Base-by-base conservation (phyloP, 306 rosid species). In the Quercus wislizeni region DNA sequence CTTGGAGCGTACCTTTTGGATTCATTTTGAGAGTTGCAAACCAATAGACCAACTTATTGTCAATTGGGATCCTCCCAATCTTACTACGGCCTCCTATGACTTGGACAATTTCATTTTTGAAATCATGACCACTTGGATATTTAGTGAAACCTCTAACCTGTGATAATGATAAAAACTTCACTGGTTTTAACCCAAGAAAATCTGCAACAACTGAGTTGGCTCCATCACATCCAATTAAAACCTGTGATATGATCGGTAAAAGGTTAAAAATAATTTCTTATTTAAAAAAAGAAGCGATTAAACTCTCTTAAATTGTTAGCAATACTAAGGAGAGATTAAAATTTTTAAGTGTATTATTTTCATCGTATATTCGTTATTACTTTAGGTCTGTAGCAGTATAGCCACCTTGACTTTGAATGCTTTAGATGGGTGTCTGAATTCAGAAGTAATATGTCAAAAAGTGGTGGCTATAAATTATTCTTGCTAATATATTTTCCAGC, bases 201-300 rank as follows among this genome's bases (percentile, higher is more conserved):
- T 67, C 84, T 17, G 85, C 88, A 23, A 85, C 78, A 2, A 30
- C 27, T 7, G 92, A 88, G 76, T 80, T 83, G 69, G 86, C 87
- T 28, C 94, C 94, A 78, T 90, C 92, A 54, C 92, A 90, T 78
- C 94, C 92, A 58, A 88, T 78, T 30, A 90, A 84, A 77, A 81
- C 83, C 89, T 90, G 75, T 28, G 31, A 6, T 18, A 35, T 56
- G 55, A 35, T 31, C 0, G 11, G 14, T 19, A 17, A 35, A 31
- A 33, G 27, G 17, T 52, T 28, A 5, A 21, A 56, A 20, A 73
- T 11, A 7, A 3, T 3, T 5, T 41, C 6, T 9, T 5, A 46
- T 1, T 14, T 1, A 23, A 46, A 27, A 11, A 28, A 49, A 71
- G 12, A 38, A 11, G 15, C 0, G 2, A 49, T 49, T 11, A 11